phyloP scores from a whole-genome alignment of 202 grass and related monocot genomes.

The Bolboschoenoplectus hybrid region DNA sequence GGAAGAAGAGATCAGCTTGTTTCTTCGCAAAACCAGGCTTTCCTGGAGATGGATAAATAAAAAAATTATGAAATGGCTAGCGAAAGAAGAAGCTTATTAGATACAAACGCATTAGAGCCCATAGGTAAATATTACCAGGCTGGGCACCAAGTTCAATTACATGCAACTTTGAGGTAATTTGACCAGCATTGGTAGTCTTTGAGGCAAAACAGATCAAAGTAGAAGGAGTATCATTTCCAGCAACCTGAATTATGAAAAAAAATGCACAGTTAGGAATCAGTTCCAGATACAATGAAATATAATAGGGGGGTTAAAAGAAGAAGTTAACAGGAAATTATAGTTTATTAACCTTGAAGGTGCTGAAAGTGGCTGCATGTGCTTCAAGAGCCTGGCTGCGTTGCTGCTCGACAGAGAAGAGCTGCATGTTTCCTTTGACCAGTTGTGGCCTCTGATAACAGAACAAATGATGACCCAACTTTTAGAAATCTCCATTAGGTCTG shows the following conservation, averaged over 20 bases:
- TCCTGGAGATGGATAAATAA: slow-evolving; percentile 45
- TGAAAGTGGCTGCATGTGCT: slow-evolving; percentile 91
- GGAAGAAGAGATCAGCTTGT: slow-evolving; percentile 95
- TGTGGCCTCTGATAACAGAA: slow-evolving; percentile 69
- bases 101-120: background rate
- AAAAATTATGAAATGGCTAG: slow-evolving; percentile 31
- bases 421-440: slow-evolving; percentile 96
- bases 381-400: slow-evolving; percentile 95
- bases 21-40: slow-evolving; percentile 91
- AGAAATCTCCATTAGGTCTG: background rate
- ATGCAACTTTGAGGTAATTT: slow-evolving; percentile 92
- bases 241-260: slow-evolving; percentile 51
- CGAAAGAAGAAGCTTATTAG: background rate
- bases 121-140: slow-evolving; percentile 58
- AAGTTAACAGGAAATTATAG: slow-evolving; percentile 25
- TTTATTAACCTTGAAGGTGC: slow-evolving; percentile 66
- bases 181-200: slow-evolving; percentile 87
- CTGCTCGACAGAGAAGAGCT: slow-evolving; percentile 90
- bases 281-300: background rate
- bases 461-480: background rate
- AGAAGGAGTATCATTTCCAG: slow-evolving; percentile 80
- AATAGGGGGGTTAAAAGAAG: slow-evolving; percentile 28
- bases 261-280: slow-evolving; percentile 10
- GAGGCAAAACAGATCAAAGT: slow-evolving; percentile 91
- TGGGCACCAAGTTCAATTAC: slow-evolving; percentile 92